Base-by-base conservation (phyloP, 2,329 filamentous ascomycete species). In the Pseudogymnoascus sp. region DNA sequence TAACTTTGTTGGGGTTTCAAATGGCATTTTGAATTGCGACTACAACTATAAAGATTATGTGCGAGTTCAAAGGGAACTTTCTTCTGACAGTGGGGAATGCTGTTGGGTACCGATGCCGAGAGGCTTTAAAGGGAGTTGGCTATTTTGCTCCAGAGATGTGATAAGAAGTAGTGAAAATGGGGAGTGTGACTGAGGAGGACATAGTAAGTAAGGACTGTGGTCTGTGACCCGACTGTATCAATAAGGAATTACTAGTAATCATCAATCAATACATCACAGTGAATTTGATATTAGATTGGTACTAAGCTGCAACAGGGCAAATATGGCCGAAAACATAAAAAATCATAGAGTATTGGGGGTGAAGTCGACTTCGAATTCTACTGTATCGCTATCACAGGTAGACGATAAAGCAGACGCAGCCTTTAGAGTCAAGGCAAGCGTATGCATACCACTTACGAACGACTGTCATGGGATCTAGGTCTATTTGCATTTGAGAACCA, bases 21-120 rank as follows among this genome's bases (percentile, higher is more conserved):
- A 53, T 44, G 50, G 62, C 61, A 63, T 63, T 63, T 60, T 63
- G 53, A 63, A 63, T 21, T 63, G 62, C 40, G 62, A 63, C 62
- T 14, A 63, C 47, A 37, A 38, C 10, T 63, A 61, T 60, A 63
- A 40, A 26, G 50, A 63, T 63, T 63, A 63, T 63, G 50, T 63
- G 47, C 62, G 50, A 63, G 62, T 26, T 60, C 62, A 63, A 37
- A 63, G 35, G 16, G 62, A 61, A 63, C 62, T 44, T 61, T 61
- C 62, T 63, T 31, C 26, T 61, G 62, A 61, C 42, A 29, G 50
- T 61, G 62, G 33, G 35, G 50, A 61, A 61, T 63, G 62, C 62
- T 63, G 62, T 26, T 63, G 62, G 62, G 62, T 61, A 14, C 62
- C 62, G 31, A 63, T 63, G 47, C 62, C 62, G 50, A 61, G 59